A percentile compares a stretch with the other conserved stretches of the same genome.
Conservation (phyloP, 192 early-diverging fungal genomes). For the Paraglomus brasilianum region DNA sequence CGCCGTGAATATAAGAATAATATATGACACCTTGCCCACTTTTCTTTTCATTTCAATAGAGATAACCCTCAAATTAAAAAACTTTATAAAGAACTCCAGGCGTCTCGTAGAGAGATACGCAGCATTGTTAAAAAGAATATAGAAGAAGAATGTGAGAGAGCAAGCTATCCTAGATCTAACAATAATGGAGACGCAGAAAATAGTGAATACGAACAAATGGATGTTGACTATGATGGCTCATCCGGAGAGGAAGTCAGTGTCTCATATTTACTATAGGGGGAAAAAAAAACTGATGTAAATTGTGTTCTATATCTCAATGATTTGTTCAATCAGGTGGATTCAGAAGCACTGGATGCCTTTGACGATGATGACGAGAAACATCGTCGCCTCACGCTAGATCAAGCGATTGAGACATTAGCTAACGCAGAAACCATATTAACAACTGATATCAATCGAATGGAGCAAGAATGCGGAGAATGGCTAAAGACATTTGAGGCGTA, state of each 20-base stretch:
- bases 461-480: not conserved
- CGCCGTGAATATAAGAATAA: not conserved
- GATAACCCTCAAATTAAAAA: not conserved
- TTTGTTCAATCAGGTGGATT: not conserved
- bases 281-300: too few species aligned
- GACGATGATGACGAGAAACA: slow-evolving; percentile 10
- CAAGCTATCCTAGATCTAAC: too few species aligned
- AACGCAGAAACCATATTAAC: not conserved
- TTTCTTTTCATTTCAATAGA: not conserved
- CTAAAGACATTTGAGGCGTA: not conserved
- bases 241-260: too few species aligned
- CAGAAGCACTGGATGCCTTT: not conserved
- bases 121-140: slow-evolving; percentile 4
- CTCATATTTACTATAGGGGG: too few species aligned
- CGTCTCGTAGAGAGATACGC: not conserved
- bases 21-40: not conserved
- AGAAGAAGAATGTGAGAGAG: slow-evolving; percentile 15
- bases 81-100: slow-evolving; percentile 19
- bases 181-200: not conserved
- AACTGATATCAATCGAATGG: not conserved
- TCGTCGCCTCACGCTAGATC: not conserved
- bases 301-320: not conserved
- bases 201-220: not conserved
- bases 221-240: not conserved
- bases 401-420: not conserved